phyloP scores from a whole-genome alignment of 2,329 filamentous ascomycete species.

The Epichloe gansuensis region DNA sequence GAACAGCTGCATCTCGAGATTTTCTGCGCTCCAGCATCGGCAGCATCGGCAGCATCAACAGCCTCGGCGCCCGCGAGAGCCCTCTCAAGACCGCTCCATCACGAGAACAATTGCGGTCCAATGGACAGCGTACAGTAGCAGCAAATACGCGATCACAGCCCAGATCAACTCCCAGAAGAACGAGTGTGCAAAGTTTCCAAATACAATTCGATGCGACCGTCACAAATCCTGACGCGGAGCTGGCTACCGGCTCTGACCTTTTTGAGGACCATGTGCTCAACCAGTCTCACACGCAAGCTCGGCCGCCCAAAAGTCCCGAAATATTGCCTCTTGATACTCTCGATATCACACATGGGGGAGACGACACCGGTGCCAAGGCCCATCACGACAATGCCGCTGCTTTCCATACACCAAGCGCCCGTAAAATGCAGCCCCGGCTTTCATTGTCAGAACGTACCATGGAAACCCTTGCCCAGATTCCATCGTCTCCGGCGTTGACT shows the following conservation, averaged over 20 bases:
- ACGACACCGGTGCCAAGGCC: neutral
- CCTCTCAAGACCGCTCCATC: slow-evolving; percentile 9
- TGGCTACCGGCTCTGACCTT: neutral
- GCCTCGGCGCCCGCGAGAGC: slow-evolving; percentile 9
- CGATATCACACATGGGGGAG: neutral
- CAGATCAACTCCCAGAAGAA: slow-evolving; percentile 7
- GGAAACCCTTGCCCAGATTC: slow-evolving; percentile 66
- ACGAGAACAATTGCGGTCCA: slow-evolving; percentile 11
- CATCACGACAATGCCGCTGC: slow-evolving; percentile 8
- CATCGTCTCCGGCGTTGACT: slow-evolving; percentile 60
- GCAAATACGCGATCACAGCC: slow-evolving; percentile 6
- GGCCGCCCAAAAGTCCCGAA: neutral
- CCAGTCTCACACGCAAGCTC: neutral
- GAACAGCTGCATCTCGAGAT: slow-evolving; percentile 27
- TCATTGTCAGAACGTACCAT: slow-evolving; percentile 76
- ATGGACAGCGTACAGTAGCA: slow-evolving; percentile 2
- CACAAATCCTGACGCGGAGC: neutral
- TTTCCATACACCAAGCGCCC: slow-evolving; percentile 11
- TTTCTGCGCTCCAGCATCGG: slow-evolving; percentile 19
- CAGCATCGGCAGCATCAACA: slow-evolving; percentile 10
- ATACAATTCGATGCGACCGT: slow-evolving; percentile 5
- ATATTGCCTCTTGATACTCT: neutral
- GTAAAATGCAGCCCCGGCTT: slow-evolving; percentile 23
- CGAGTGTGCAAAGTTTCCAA: slow-evolving; percentile 4
- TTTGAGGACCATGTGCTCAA: neutral